A percentile compares a stretch with the other conserved stretches of the same genome.
Conservation (phyloP, 208 protist species). For the Leishmania lainsoni region DNA sequence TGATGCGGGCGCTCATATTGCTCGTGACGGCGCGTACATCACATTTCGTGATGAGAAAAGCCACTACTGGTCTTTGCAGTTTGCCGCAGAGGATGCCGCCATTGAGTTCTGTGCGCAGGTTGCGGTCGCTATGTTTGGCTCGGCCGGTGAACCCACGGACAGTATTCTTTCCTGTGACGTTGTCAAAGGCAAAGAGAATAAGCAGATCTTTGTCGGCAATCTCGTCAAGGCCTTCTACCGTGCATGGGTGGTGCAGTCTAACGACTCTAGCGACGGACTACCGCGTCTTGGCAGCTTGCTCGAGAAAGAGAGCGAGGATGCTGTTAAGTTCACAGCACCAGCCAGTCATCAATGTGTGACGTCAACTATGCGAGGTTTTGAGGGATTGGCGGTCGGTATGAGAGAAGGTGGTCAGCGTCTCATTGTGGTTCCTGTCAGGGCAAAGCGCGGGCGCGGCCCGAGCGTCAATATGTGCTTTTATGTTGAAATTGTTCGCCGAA, state of each 20-base stretch:
- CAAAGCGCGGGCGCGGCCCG: slow-evolving; percentile 55
- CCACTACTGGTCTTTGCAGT: slow-evolving; percentile 67
- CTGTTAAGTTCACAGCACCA: slow-evolving; percentile 46
- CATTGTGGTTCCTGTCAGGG: slow-evolving; percentile 52
- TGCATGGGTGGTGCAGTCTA: slow-evolving; percentile 65
- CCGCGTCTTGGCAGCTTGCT: slow-evolving; percentile 69
- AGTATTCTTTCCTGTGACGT: slow-evolving; percentile 67
- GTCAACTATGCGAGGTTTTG: slow-evolving; percentile 74
- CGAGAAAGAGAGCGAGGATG: slow-evolving; percentile 54
- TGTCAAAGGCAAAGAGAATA: slow-evolving; percentile 38
- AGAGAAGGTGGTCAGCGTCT: slow-evolving; percentile 58
- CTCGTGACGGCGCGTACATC: slow-evolving; percentile 59
- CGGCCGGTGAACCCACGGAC: slow-evolving; percentile 51
- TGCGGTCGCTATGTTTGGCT: slow-evolving; percentile 71
- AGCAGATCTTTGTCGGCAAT: slow-evolving; percentile 64
- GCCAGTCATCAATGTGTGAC: slow-evolving; percentile 65
- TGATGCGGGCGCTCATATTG: slow-evolving; percentile 60
- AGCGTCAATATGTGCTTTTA: slow-evolving; percentile 74
- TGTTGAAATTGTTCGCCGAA: slow-evolving; percentile 49
- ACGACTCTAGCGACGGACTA: slow-evolving; percentile 25
- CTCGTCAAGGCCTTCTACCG: slow-evolving; percentile 54
- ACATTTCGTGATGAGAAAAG: slow-evolving; percentile 76
- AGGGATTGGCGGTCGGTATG: slow-evolving; percentile 79
- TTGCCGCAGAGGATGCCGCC: slow-evolving; percentile 42
- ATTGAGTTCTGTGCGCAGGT: slow-evolving; percentile 66